Evolutionary conservation across 352 stramenopile genomes (phyloP), one percentile per base, ranked within the genome.

Genomic region (Phytophthora multivora): DNA sequence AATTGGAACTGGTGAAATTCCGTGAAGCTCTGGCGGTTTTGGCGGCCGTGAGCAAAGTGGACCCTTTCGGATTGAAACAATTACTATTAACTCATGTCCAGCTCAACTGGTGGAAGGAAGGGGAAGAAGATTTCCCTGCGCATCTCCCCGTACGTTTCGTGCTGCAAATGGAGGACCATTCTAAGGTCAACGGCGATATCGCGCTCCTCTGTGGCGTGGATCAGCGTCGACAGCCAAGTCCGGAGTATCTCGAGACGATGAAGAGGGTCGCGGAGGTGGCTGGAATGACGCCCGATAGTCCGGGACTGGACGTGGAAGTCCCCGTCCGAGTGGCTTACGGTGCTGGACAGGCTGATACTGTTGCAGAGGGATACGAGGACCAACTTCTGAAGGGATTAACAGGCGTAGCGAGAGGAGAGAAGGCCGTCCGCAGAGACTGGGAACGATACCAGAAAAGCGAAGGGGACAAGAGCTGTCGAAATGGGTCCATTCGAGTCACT

Each of bases 1-100:
- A 47, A 2, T 30, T 30, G 19, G 23, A 66, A 28, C 16, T 59
- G 18, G 31, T 38, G 6, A 41, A 47, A 15, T 26, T 66, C 2
- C 59, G 58, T 3, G 71, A 77, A 45, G 68, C 56, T 21, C 42
- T 80, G 21, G 67, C 70, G 33, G 19, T 80, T 19, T 45, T 80
- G 10, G 50, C 51, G 19, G 55, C 73, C 1, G 63, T 75, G 18
- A 53, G 53, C 1, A 40, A 18, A 26, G 51, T 71, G 28, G 68
- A 75, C 51, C 51, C 66, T 40, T 42, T 13, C 2, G 52, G 42
- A 16, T 80, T 61, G 60, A 72, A 65, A 42, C 53, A 45, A 26
- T 41, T 80, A 28, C 51, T 80, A 11, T 21, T 60, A 5, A 47
- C 57, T 18, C 48, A 62, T 28, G 75, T 66, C 36, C 48, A 69